Base-by-base conservation (phyloP, 805 yeast species). In the Saccharomycopsis selenospora region DNA sequence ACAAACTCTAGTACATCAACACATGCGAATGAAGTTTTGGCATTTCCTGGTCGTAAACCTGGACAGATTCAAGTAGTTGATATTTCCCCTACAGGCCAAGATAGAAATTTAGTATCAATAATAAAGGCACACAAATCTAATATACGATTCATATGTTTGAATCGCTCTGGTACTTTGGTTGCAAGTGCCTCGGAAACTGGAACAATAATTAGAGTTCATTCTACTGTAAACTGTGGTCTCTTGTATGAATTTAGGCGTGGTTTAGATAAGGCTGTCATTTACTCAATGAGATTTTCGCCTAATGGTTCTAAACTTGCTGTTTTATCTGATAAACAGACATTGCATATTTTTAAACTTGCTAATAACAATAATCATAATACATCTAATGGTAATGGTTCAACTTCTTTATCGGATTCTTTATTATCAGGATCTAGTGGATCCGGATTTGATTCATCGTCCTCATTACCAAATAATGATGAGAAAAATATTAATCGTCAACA, bases 221-320 rank as follows among this genome's bases (percentile, higher is more conserved):
- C 87, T 3, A 76, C 88, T 1, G 70, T 71, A 45, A 79, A 76
- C 28, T 83, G 95, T 24, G 73, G 83, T 1, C 67, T 87, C 45
- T 58, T 87, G n/a, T 82, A 75, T 59, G 96, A 88, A 61, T 90
- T 90, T 59, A 71, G 98, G 56, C 71, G 99, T 45, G 99, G 99
- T 0, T 62, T 90, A 18, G 98, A 93, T 63, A 74, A 81, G 46
- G 97, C 96, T 1, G 70, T 73, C 14, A 76, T 93, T 5, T 85
- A 84, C 36, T 82, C 93, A 5, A 81, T 93, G 82, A 80, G 80
- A 47, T 89, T 91, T 61, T 82, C 91, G 3, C 89, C 85, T 6
- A 74, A 79, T 55, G 90, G 88, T 42, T 64, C 79, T 8, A 77
- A 79, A 57, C 69, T 93, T 43, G 96, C 97, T 0, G 89, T 88